phyloP scores from a whole-genome alignment of 2,329 filamentous ascomycete genomes.

The Clonostachys chloroleuca region DNA sequence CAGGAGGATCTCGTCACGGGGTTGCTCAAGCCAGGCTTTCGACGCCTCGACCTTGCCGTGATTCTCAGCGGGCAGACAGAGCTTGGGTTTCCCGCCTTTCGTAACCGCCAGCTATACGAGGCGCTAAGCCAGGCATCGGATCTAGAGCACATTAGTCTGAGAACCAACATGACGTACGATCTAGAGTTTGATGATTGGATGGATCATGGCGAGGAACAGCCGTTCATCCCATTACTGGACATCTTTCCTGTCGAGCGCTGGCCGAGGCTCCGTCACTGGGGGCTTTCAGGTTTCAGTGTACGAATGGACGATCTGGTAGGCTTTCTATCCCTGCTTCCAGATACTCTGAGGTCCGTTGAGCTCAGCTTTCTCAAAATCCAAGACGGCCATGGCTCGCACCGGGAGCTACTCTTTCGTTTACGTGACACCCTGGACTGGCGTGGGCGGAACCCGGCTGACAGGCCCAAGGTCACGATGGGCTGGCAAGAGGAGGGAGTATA shows the following conservation, averaged over 20 bases:
- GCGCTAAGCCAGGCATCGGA: slow-evolving; percentile 6
- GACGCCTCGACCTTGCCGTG: slow-evolving; percentile 15
- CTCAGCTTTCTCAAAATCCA: slow-evolving; percentile 14
- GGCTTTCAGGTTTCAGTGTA: slow-evolving; percentile 14
- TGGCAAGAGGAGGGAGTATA: no score
- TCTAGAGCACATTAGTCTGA: slow-evolving; percentile 7
- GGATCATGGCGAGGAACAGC: neutral
- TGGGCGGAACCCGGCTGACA: no score
- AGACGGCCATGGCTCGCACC: no score
- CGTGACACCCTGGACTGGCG: no score
- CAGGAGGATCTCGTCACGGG: slow-evolving; percentile 13
- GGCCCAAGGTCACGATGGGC: no score
- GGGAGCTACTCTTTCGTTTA: no score
- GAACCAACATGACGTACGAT: slow-evolving; percentile 4
- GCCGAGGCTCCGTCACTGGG: slow-evolving; percentile 16
- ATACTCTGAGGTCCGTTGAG: slow-evolving; percentile 14
- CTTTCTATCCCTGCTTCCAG: slow-evolving; percentile 13
- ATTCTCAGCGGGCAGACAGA: slow-evolving; percentile 3
- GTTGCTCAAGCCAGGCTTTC: slow-evolving; percentile 13
- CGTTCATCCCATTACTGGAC: slow-evolving; percentile 7
- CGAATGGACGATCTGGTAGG: slow-evolving; percentile 12
- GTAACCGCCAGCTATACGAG: slow-evolving; percentile 5
- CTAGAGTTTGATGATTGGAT: neutral
- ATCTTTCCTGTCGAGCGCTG: slow-evolving; percentile 15
- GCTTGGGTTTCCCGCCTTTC: slow-evolving; percentile 1